Base-by-base conservation (phyloP, 306 rosid species). In the Luffa acutangula region DNA sequence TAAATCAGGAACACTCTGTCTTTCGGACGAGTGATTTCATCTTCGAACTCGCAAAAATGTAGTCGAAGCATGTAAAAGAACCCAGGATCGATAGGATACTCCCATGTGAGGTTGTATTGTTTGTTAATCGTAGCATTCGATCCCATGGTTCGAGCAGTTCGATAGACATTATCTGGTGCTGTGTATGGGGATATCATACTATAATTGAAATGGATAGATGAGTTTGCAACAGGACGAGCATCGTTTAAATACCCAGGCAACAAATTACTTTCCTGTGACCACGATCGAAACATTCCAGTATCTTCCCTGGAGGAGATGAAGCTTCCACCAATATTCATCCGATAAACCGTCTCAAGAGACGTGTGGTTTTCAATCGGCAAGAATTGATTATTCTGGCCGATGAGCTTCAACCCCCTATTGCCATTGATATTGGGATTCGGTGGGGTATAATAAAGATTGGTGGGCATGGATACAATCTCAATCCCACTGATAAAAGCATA, bases 21-120 rank as follows among this genome's bases (percentile, higher is more conserved):
- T 0, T 6, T 20, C 0, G 0, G 0, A 2, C 1, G 1, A 1
- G 2, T 9, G 0, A 85, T 21, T 1, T 31, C 54, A 9, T 3
- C 0, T 2, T 63, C 8, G 6, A 81, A 51, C 80, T 83, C 65
- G 54, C 83, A 86, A 52, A 83, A 86, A 34, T 86, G 87, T 2
- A 86, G 60, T 31, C 87, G 82, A 20, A 86, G 62, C 64, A 84
- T 49, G 82, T 81, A 84, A 21, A 2, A 0, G 25, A 82, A 84
- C 4, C 21, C 73, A n/a, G 77, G 17, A 70, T 86, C 82, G 0
- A 86, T 58, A 11, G 82, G 71, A 49, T 62, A 86, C 9, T 18
- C 15, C 89, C 89, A 84, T 2, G 84, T 83, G 6, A 86, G 80
- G 1, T 76, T 83, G 79, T 78, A 58, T 25, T 58, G 5, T 31